Evolutionary conservation across 1,284 basidiomycete genomes (phyloP).

Genomic region (Boletus mariae): DNA sequence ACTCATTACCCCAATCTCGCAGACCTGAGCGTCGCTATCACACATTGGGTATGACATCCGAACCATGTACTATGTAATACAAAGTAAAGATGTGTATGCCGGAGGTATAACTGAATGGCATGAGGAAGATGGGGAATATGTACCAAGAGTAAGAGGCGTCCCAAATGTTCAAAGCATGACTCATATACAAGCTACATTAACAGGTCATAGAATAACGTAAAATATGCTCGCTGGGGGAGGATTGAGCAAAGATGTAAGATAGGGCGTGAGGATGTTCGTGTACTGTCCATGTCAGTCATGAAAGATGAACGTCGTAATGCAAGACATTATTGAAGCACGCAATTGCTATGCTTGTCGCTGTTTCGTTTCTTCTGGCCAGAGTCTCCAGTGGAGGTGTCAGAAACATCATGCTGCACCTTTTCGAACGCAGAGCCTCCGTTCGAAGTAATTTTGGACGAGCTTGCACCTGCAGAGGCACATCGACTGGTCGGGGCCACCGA

Average conservation of each 20-base stretch:
- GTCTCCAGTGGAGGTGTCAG: slow-evolving; percentile 35
- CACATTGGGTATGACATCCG: no score
- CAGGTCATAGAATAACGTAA: slow-evolving; percentile 18
- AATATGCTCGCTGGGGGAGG: slow-evolving; percentile 1
- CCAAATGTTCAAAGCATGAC: slow-evolving; percentile 10
- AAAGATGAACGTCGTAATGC: not conserved
- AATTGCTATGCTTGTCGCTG: slow-evolving; percentile 37
- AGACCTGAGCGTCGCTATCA: no score
- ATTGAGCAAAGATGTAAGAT: not conserved
- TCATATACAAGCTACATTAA: slow-evolving; percentile 17
- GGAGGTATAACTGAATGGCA: slow-evolving; percentile 1
- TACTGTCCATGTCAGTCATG: not conserved
- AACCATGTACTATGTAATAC: slow-evolving; percentile 16
- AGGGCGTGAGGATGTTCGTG: slow-evolving; percentile 2
- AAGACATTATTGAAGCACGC: slow-evolving; percentile 40
- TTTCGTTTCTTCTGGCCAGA: slow-evolving; percentile 39
- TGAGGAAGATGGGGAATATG: slow-evolving; percentile 1
- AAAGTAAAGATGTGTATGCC: slow-evolving; percentile 4
- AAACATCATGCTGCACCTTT: slow-evolving; percentile 29
- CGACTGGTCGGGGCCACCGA: slow-evolving; percentile 10
- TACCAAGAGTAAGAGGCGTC: slow-evolving; percentile 5
- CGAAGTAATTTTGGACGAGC: slow-evolving; percentile 12
- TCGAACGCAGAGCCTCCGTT: slow-evolving; percentile 6
- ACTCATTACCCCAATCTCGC: not conserved
- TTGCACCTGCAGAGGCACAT: slow-evolving; percentile 9